Conservation (phyloP, 2,329 filamentous ascomycete genomes). For the Dactylellina parvicollis region DNA sequence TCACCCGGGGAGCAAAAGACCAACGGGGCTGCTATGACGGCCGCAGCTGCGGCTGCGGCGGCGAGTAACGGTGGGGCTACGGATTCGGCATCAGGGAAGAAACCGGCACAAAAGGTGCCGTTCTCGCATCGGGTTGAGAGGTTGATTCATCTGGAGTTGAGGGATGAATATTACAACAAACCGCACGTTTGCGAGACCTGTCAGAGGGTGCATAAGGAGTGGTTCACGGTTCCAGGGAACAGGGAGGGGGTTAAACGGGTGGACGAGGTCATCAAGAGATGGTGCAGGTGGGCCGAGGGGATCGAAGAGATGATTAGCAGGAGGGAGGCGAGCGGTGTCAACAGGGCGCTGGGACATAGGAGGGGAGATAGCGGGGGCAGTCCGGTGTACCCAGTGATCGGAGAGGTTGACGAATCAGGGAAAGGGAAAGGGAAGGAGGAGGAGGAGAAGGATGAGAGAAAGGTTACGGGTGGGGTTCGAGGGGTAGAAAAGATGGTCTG, state of each 20-base stretch:
- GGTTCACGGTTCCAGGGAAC: conserved; percentile 88
- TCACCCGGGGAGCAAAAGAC: background rate
- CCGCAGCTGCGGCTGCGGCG: background rate
- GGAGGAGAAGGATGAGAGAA: conserved; percentile 27
- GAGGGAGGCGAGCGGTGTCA: conserved; percentile 14
- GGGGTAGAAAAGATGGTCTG: conserved; percentile 39
- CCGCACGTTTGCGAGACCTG: conserved; percentile 73
- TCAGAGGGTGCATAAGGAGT: conserved; percentile 87
- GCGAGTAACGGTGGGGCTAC: background rate
- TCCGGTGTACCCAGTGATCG: too few species aligned
- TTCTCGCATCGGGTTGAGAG: conserved; percentile 89
- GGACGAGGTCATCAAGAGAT: conserved; percentile 80
- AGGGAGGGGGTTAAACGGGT: conserved; percentile 74
- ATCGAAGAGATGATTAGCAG: conserved; percentile 33
- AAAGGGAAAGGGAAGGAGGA: background rate
- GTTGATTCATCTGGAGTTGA: conserved; percentile 84
- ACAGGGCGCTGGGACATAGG: conserved; percentile 20
- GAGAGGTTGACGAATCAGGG: background rate
- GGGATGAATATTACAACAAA: conserved; percentile 66
- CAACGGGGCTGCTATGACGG: background rate
- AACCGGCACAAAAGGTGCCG: conserved; percentile 73
- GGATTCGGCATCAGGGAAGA: background rate
- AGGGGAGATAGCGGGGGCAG: conserved; percentile 28
- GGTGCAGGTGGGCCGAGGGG: conserved; percentile 84
- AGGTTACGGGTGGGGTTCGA: conserved; percentile 37